Evolutionary conservation across 169 alveolate species (phyloP), one percentile per base, ranked within the genome.

Genomic region (Plasmodium yoelii): DNA sequence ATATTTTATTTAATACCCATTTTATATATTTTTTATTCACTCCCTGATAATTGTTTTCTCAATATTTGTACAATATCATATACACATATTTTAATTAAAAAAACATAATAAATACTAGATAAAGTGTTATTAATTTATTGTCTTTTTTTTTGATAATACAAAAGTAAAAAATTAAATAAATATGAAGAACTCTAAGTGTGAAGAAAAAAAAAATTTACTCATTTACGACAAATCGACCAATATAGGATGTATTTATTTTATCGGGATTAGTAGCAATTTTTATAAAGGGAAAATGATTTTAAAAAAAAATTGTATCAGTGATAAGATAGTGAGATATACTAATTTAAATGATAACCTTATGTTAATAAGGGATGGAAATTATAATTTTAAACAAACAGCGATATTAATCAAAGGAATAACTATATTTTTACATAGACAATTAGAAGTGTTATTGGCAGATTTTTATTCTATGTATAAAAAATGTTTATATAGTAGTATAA

Each of bases 321-420:
- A 82, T 28, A 82, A 61, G 28, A 65, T 82, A 67, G 82, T 82
- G 13, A 49, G 90, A 82, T 82, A 82, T 49, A 82, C 90, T 1
- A 82, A 82, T 47, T 67, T 82, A 67, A 82, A 60, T 60, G 90
- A 82, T 55, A 67, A 82, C 59, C 53, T 82, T 44, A 18, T 82
- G 69, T 22, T 82, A 82, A 82, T 82, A 67, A 82, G 22, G 19
- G 68, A 82, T 67, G 90, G 90, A 5, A 57, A 82, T 82, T 82
- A 24, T 51, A 82, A 82, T 53, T 67, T 82, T 42, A 82, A 82
- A 56, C 90, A 82, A 55, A 67, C 90, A 47, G 90, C 90, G 6
- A 82, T 82, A 82, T 39, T 82, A 82, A 82, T 82, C 42, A 82
- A 82, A 82, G 90, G 90, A 19, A 82, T 82, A 82, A 82, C 90